Evolutionary conservation across 768 basidiomycete genomes (phyloP).

Genomic region (Suillus weaverae): DNA sequence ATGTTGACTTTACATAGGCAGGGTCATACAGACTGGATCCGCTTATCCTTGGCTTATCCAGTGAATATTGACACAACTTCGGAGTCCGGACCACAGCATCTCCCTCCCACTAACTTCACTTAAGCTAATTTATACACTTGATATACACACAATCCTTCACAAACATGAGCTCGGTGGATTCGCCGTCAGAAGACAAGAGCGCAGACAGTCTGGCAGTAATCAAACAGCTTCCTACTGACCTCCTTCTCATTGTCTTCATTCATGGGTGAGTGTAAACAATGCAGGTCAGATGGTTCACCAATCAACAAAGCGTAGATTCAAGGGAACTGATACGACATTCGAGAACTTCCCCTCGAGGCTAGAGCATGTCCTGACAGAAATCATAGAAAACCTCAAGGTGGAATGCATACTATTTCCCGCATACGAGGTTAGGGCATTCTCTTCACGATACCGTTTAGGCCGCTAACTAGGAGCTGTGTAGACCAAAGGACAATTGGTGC

Average conservation of each 20-base stretch:
- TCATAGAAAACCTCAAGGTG: slow-evolving; percentile 52
- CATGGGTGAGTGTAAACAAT: slow-evolving; percentile 59
- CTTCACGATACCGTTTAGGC: background rate
- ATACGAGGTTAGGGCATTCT: slow-evolving; percentile 63
- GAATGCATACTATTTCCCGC: slow-evolving; percentile 86
- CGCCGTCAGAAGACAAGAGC: slow-evolving; percentile 9
- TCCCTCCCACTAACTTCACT: no score
- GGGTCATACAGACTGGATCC: no score
- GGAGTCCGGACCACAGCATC: no score
- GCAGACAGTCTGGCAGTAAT: slow-evolving; percentile 7
- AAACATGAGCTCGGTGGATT: background rate
- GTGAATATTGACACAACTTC: no score
- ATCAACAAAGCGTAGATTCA: slow-evolving; percentile 40
- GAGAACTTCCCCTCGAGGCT: slow-evolving; percentile 76
- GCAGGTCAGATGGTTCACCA: background rate
- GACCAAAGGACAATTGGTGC: slow-evolving; percentile 90
- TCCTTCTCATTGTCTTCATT: slow-evolving; percentile 71
- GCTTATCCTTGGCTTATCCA: no score
- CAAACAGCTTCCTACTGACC: slow-evolving; percentile 32
- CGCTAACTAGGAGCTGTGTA: slow-evolving; percentile 26
- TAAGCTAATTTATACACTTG: no score
- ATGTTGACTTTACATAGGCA: no score
- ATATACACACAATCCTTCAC: background rate
- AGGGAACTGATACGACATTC: slow-evolving; percentile 71
- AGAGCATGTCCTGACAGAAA: slow-evolving; percentile 72